phyloP scores from a whole-genome alignment of 2,329 filamentous ascomycete species.

The Emericellopsis atlantica region DNA sequence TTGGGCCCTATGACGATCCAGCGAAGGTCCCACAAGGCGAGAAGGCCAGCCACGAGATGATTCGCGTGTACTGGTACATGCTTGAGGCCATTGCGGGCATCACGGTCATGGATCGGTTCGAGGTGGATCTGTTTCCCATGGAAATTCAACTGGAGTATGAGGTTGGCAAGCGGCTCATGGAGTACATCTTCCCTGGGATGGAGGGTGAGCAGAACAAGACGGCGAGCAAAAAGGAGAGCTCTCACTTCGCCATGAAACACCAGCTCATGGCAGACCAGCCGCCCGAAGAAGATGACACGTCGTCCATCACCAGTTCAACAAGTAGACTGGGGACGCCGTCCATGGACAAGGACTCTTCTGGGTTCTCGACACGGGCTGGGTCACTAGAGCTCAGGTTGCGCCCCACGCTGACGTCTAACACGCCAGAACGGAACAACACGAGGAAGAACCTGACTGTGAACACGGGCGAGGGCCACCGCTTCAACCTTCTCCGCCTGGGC shows the following conservation, averaged over 20 bases:
- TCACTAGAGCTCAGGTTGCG: slow-evolving; percentile 72
- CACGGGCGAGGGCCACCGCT: slow-evolving; percentile 32
- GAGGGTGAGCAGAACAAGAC: slow-evolving; percentile 40
- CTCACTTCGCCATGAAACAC: slow-evolving; percentile 43
- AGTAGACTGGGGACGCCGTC: slow-evolving; percentile 21
- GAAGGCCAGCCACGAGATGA: slow-evolving; percentile 60
- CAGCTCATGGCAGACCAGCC: slow-evolving; percentile 8
- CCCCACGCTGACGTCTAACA: slow-evolving; percentile 60
- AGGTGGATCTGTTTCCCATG: slow-evolving; percentile 84
- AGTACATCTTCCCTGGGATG: slow-evolving; percentile 91
- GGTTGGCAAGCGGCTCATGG: slow-evolving; percentile 83
- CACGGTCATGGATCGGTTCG: slow-evolving; percentile 92
- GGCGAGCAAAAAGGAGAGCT: slow-evolving; percentile 39
- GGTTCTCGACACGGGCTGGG: slow-evolving; percentile 51
- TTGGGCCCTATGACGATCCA: slow-evolving; percentile 73
- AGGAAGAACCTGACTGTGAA: slow-evolving; percentile 37
- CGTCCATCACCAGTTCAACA: slow-evolving; percentile 24
- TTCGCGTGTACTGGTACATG: slow-evolving; percentile 96
- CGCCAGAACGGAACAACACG: slow-evolving; percentile 19
- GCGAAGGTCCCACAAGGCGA: slow-evolving; percentile 31
- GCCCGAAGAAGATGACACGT: slow-evolving; percentile 28
- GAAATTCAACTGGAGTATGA: slow-evolving; percentile 90
- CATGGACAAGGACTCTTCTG: slow-evolving; percentile 30
- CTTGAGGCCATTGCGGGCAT: slow-evolving; percentile 96
- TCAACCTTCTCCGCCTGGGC: slow-evolving; percentile 36